Evolutionary conservation across 768 basidiomycete genomes (phyloP).

Genomic region (Termitomyces titanicus): DNA sequence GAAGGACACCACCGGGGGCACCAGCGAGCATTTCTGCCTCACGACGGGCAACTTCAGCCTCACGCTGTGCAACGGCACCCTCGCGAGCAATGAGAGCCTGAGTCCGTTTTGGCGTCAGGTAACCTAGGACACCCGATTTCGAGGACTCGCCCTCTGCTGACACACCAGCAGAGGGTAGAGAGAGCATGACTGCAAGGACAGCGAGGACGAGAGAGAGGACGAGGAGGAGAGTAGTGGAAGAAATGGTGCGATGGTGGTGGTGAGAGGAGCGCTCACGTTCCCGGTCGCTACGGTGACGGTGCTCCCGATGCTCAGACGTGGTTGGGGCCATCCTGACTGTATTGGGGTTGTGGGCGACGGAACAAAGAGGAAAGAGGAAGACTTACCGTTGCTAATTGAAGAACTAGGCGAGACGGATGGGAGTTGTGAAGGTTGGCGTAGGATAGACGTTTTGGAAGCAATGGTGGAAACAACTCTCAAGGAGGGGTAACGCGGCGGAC

Average conservation of each 20-base stretch:
- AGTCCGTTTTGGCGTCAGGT: slow-evolving; percentile 78
- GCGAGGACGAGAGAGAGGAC: slow-evolving; percentile 84
- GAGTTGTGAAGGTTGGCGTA: slow-evolving; percentile 40
- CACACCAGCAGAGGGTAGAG: slow-evolving; percentile 57
- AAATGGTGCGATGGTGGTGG: slow-evolving; percentile 82
- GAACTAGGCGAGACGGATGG: slow-evolving; percentile 77
- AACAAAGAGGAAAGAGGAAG: not conserved
- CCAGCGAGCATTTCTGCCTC: slow-evolving; percentile 84
- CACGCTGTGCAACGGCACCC: slow-evolving; percentile 73
- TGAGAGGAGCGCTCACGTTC: slow-evolving; percentile 57
- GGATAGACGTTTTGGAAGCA: slow-evolving; percentile 60
- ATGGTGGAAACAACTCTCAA: slow-evolving; percentile 33
- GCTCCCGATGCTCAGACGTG: slow-evolving; percentile 74
- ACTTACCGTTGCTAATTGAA: slow-evolving; percentile 44
- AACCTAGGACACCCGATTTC: slow-evolving; percentile 59
- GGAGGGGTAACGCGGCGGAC: slow-evolving; percentile 25
- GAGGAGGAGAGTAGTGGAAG: slow-evolving; percentile 84
- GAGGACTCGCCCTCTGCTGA: slow-evolving; percentile 32
- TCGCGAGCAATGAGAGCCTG: slow-evolving; percentile 80
- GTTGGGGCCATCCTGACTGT: slow-evolving; percentile 87
- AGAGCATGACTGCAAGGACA: slow-evolving; percentile 88
- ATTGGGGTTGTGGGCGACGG: slow-evolving; percentile 10
- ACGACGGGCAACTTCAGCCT: slow-evolving; percentile 85
- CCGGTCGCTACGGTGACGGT: slow-evolving; percentile 43
- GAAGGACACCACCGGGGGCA: slow-evolving; percentile 76